Conservation (phyloP, 306 rosid genomes). For the Dalbergia cultrata region DNA sequence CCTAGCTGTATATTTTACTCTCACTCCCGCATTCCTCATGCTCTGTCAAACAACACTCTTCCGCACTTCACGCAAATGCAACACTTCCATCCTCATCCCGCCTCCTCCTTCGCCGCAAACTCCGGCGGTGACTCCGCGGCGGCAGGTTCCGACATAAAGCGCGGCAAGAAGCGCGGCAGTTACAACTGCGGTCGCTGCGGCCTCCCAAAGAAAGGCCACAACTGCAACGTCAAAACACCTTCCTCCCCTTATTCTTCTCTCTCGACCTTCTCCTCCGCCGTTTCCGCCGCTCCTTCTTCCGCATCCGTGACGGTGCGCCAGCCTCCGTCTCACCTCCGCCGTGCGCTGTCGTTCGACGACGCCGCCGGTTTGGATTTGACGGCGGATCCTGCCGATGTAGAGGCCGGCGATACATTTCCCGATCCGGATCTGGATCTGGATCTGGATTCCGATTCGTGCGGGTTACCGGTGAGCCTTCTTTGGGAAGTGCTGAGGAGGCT, state of each 20-base stretch:
- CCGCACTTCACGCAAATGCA: conserved; percentile 30
- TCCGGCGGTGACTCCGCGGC: conserved; percentile 8
- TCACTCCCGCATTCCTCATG: not conserved
- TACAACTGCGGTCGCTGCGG: conserved; percentile 96
- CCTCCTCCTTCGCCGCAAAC: conserved; percentile 25
- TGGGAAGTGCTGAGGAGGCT: conserved; percentile 88
- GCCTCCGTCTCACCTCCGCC: conserved; percentile 59
- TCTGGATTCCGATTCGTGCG: conserved; percentile 55
- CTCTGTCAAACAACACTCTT: not conserved
- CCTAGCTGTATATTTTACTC: conserved; percentile 5
- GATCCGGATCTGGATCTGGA: conserved; percentile 49
- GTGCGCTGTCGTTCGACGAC: conserved; percentile 75
- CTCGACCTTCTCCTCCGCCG: not conserved
- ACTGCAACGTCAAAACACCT: conserved; percentile 58
- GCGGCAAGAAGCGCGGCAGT: conserved; percentile 77
- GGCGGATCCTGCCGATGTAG: conserved; percentile 40
- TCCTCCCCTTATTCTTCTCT: not conserved
- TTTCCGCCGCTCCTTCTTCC: conserved; percentile 50
- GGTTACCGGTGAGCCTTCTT: conserved; percentile 61
- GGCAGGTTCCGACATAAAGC: conserved; percentile 49
- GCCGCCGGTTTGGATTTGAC: conserved; percentile 24
- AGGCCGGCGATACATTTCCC: conserved; percentile 19
- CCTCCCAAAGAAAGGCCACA: conserved; percentile 86
- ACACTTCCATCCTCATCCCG: conserved; percentile 40
- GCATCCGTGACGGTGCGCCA: conserved; percentile 22